phyloP scores from a whole-genome alignment of 2,329 filamentous ascomycete genomes.

The Nectriaceae sp. region DNA sequence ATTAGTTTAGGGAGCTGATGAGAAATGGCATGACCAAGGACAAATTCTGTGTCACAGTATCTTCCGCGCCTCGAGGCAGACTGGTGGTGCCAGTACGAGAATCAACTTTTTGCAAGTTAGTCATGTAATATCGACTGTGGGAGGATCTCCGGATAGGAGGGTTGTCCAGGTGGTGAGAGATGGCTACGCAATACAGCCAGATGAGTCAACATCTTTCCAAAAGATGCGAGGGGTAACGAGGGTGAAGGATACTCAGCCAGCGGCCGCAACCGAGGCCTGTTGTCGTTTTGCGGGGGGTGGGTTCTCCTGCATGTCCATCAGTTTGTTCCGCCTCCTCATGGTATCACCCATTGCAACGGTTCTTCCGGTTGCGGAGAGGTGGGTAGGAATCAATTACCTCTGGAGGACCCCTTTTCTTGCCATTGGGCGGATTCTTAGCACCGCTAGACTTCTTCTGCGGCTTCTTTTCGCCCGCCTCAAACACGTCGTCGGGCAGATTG shows the following conservation, averaged over 20 bases:
- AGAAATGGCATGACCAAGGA: not conserved
- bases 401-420: slow-evolving; percentile 52
- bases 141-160: slow-evolving; percentile 10
- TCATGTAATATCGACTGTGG: slow-evolving; percentile 12
- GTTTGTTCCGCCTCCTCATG: slow-evolving; percentile 17
- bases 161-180: slow-evolving; percentile 13
- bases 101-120: slow-evolving; percentile 25
- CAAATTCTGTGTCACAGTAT: not conserved
- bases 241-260: slow-evolving; percentile 32
- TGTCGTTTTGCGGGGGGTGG: slow-evolving; percentile 43
- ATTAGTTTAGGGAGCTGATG: slow-evolving; percentile 4
- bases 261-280: slow-evolving; percentile 43
- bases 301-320: slow-evolving; percentile 37
- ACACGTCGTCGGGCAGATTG: slow-evolving; percentile 87
- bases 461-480: slow-evolving; percentile 74
- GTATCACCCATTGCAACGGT: slow-evolving; percentile 7
- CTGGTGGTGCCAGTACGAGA: slow-evolving; percentile 3
- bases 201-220: slow-evolving; percentile 12
- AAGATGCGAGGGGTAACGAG: slow-evolving; percentile 5
- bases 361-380: slow-evolving; percentile 12
- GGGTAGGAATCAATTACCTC: slow-evolving; percentile 41
- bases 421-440: slow-evolving; percentile 39
- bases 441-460: slow-evolving; percentile 59
- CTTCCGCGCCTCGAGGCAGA: slow-evolving; percentile 1
- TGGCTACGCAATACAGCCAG: slow-evolving; percentile 12